These are phyloP conservation scores for Hypocrella siamensis DNA, from an alignment of 2,329 filamentous ascomycete species.

Conservation along the genomic window DNA sequence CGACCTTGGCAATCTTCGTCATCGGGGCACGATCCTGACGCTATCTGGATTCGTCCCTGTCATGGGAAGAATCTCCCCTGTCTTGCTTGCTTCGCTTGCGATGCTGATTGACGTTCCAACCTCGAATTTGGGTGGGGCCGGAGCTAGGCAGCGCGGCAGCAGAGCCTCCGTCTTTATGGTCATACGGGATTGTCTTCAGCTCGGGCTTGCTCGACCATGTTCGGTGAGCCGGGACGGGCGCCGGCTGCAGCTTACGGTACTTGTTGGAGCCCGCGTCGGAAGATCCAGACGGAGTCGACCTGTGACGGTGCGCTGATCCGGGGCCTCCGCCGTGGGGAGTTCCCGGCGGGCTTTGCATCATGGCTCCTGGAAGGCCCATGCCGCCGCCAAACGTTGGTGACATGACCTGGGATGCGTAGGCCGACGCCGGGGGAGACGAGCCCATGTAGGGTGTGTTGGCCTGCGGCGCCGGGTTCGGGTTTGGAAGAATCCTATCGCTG, in stretches of 20 bases:
- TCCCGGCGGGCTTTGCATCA: slow-evolving; percentile 20
- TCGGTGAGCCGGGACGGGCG: slow-evolving; percentile 36
- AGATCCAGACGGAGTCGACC: slow-evolving; percentile 21
- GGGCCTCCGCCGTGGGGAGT: slow-evolving; percentile 13
- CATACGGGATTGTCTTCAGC: slow-evolving; percentile 42
- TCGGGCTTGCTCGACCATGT: slow-evolving; percentile 31
- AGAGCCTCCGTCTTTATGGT: slow-evolving; percentile 41
- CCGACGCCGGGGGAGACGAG: slow-evolving; percentile 15
- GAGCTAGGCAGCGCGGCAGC: slow-evolving; percentile 38
- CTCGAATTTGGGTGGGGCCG: slow-evolving; percentile 39
- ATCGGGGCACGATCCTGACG: slow-evolving; percentile 12
- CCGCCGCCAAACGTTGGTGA: slow-evolving; percentile 21
- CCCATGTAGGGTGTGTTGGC: slow-evolving; percentile 14
- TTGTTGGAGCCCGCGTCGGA: slow-evolving; percentile 24
- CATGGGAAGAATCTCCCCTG: slow-evolving; percentile 14
- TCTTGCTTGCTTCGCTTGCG: slow-evolving; percentile 21
- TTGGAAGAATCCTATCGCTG: slow-evolving; percentile 18
- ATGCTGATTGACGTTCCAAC: slow-evolving; percentile 34
- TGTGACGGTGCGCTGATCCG: slow-evolving; percentile 17
- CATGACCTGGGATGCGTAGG: slow-evolving; percentile 16
- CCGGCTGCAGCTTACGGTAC: slow-evolving; percentile 43
- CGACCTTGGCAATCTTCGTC: slow-evolving; percentile 6
- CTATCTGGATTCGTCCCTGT: slow-evolving; percentile 24
- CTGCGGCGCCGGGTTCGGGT: slow-evolving; percentile 16
- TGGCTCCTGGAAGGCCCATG: slow-evolving; percentile 12